These are phyloP conservation scores for Lepidium didymum DNA, from an alignment of 345 rosid genomes.

Conservation along the genomic window DNA sequence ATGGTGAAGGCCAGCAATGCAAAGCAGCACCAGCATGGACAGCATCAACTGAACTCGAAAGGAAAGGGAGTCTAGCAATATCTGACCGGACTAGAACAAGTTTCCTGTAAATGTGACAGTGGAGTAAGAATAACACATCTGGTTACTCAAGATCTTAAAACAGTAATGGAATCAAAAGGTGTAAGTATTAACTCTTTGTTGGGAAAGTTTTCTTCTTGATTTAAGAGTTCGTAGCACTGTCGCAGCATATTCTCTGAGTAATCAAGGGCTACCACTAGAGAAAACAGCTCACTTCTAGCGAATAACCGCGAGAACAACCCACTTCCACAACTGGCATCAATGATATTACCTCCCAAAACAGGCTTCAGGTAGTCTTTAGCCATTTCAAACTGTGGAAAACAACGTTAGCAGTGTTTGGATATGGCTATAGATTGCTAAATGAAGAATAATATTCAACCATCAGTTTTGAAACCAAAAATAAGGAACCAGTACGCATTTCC, in stretches of 20 bases:
- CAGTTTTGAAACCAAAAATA: neutral
- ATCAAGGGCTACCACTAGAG: conserved; percentile 69
- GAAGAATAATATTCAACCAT: no score
- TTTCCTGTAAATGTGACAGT: conserved; percentile 40
- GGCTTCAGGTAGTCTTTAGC: conserved; percentile 65
- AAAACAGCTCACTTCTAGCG: conserved; percentile 64
- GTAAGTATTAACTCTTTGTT: conserved; percentile 48
- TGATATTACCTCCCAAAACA: conserved; percentile 66
- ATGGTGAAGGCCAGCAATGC: conserved; percentile 95
- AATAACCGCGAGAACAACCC: conserved; percentile 79
- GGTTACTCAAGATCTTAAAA: neutral
- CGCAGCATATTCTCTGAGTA: conserved; percentile 84
- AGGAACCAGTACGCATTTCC: neutral
- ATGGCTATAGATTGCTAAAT: neutral
- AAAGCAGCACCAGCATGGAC: conserved; percentile 92
- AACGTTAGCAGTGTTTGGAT: neutral
- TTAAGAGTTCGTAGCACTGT: conserved; percentile 62
- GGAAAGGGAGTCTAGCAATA: conserved; percentile 77
- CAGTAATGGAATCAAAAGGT: neutral
- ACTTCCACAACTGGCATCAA: conserved; percentile 93
- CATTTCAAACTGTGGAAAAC: conserved; percentile 59
- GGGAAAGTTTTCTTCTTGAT: conserved; percentile 58
- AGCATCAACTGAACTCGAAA: conserved; percentile 66
- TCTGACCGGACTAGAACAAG: conserved; percentile 77
- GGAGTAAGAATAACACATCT: neutral